Conservation (phyloP, 1,139 yeast species). For the Suhomyces bribrorum region DNA sequence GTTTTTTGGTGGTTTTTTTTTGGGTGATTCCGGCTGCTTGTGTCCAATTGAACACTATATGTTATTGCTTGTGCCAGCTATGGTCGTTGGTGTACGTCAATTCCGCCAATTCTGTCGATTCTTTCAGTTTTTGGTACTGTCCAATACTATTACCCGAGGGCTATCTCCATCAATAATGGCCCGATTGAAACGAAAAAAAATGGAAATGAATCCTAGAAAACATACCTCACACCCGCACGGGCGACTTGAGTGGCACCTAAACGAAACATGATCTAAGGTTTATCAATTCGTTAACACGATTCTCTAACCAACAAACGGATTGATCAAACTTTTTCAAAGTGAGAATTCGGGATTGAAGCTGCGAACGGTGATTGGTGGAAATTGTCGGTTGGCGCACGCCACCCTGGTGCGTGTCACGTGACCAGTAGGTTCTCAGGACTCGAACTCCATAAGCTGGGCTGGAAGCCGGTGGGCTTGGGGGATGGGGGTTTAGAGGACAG, state of each 20-base stretch:
- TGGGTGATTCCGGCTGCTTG: too few species aligned
- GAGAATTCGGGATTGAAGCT: constrained; percentile 11
- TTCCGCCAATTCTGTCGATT: not conserved
- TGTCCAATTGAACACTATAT: too few species aligned
- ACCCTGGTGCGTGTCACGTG: constrained; percentile 6
- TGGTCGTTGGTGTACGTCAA: too few species aligned
- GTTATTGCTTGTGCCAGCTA: too few species aligned
- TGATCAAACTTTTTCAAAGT: constrained; percentile 15
- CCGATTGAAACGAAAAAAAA: not conserved
- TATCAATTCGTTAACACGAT: constrained; percentile 13
- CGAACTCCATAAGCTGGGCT: too few species aligned
- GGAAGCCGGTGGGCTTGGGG: too few species aligned
- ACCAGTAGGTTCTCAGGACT: too few species aligned
- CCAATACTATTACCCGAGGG: too few species aligned
- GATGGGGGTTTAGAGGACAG: too few species aligned
- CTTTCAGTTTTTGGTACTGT: too few species aligned
- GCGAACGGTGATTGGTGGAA: constrained; percentile 15
- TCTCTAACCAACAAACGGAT: constrained; percentile 8
- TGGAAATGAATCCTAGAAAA: constrained; percentile 14
- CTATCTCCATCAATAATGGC: constrained; percentile 1
- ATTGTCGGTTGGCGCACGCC: not conserved
- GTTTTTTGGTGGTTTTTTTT: too few species aligned
- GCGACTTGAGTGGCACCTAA: constrained; percentile 63
- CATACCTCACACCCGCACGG: constrained; percentile 64
- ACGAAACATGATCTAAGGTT: constrained; percentile 52